These are phyloP conservation scores for Polyporus tsugae DNA, from an alignment of 1,284 basidiomycete species.

Conservation along the genomic window DNA sequence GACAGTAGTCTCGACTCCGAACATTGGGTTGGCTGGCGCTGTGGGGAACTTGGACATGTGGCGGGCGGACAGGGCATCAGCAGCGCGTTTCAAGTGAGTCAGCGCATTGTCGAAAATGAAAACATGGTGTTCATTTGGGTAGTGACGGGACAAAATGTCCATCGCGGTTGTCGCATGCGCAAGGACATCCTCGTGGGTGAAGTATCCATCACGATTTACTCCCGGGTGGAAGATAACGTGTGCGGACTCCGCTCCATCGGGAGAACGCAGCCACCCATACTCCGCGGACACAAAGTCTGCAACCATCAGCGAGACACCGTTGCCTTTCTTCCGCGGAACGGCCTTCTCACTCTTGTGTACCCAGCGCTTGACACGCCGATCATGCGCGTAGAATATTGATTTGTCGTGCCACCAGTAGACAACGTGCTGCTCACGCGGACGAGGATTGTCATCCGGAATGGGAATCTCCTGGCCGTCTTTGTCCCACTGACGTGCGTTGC, in stretches of 20 bases:
- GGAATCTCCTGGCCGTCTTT: slow-evolving; percentile 1
- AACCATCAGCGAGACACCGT: slow-evolving; percentile 45
- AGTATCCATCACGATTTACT: slow-evolving; percentile 46
- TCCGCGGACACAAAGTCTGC: slow-evolving; percentile 53
- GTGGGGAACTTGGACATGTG: slow-evolving; percentile 38
- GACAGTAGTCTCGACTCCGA: slow-evolving; percentile 14
- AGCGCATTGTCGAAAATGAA: slow-evolving; percentile 48
- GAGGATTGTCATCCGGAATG: not conserved
- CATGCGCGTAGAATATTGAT: slow-evolving; percentile 34
- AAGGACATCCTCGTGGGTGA: slow-evolving; percentile 43
- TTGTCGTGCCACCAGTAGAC: slow-evolving; percentile 33
- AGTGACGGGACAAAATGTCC: slow-evolving; percentile 39
- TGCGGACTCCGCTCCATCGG: slow-evolving; percentile 35
- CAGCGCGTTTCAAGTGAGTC: slow-evolving; percentile 43
- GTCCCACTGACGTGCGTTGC: slow-evolving; percentile 14
- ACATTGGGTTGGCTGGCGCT: slow-evolving; percentile 10
- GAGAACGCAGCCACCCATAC: slow-evolving; percentile 46
- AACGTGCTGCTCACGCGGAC: slow-evolving; percentile 8
- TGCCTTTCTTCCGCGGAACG: slow-evolving; percentile 26
- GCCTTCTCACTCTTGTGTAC: slow-evolving; percentile 25
- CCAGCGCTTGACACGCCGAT: slow-evolving; percentile 26
- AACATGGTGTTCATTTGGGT: slow-evolving; percentile 39
- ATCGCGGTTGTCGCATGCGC: slow-evolving; percentile 42
- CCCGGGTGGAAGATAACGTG: slow-evolving; percentile 38
- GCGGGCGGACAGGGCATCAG: slow-evolving; percentile 40